These are phyloP conservation scores for Colletotrichum siamense DNA, from an alignment of 2,329 filamentous ascomycete genomes.

Conservation along the genomic window DNA sequence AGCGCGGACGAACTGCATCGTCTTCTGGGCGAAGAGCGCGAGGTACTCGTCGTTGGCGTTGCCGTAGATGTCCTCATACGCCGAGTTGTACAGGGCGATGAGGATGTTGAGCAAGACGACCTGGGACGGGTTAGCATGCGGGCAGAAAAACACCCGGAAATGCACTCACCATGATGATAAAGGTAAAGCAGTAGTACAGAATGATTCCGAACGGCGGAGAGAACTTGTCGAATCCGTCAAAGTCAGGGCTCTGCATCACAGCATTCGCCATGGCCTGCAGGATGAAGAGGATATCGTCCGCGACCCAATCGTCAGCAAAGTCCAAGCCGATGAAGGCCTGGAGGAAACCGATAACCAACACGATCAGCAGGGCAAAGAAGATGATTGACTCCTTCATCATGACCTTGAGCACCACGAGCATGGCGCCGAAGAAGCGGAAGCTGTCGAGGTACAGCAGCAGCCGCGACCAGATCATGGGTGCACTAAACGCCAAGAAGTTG, in stretches of 20 bases:
- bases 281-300: conserved; percentile 75
- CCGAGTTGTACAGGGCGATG: conserved; percentile 95
- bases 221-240: conserved; percentile 86
- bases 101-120: conserved; percentile 89
- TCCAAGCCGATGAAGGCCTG: conserved; percentile 95
- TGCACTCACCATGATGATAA: conserved; percentile 83
- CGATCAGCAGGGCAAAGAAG: conserved; percentile 88
- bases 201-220: conserved; percentile 92
- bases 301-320: conserved; percentile 74
- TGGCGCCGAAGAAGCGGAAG: conserved; percentile 94
- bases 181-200: conserved; percentile 97
- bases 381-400: conserved; percentile 96
- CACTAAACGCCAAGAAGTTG: conserved; percentile 90
- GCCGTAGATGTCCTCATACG: conserved; percentile 92
- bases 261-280: conserved; percentile 85
- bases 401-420: conserved; percentile 95
- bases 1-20: conserved; percentile 94
- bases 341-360: conserved; percentile 86
- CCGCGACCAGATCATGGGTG: conserved; percentile 96
- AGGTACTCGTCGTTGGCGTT: conserved; percentile 96
- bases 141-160: accelerated
- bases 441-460: conserved; percentile 92
- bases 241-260: conserved; percentile 91
- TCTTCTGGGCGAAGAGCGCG: conserved; percentile 90
- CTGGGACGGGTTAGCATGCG: conserved; percentile 29